phyloP scores from a whole-genome alignment of 495 filamentous ascomycete species.

The Aspergillus campestris region DNA sequence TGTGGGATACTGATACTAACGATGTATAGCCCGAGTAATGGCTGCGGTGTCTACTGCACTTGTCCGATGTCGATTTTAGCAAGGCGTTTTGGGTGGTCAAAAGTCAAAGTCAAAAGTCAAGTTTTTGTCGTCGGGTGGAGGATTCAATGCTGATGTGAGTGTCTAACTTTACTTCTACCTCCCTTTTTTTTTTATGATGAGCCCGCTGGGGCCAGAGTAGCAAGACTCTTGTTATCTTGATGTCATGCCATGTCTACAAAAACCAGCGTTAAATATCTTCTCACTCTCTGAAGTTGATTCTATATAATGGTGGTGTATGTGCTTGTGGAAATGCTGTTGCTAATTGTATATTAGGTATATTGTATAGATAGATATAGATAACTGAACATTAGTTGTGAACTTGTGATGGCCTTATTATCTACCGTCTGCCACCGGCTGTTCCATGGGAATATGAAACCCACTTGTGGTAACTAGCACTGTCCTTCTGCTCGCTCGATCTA shows the following conservation, averaged over 20 bases:
- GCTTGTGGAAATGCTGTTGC: slow-evolving; percentile 1
- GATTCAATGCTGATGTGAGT: slow-evolving; percentile 7
- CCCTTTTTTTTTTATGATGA: slow-evolving; percentile 32
- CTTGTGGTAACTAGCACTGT: too few species aligned
- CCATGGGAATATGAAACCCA: too few species aligned
- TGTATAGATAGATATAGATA: too few species aligned
- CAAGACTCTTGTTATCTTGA: slow-evolving; percentile 24
- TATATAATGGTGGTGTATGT: not conserved
- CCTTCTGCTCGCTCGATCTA: too few species aligned
- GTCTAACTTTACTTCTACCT: slow-evolving; percentile 1
- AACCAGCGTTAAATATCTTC: slow-evolving; percentile 47
- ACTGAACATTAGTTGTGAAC: not conserved
- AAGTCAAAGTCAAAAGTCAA: slow-evolving; percentile 9
- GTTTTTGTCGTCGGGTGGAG: not conserved
- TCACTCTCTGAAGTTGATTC: slow-evolving; percentile 33
- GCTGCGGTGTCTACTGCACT: not conserved
- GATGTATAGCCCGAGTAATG: slow-evolving; percentile 36
- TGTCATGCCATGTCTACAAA: slow-evolving; percentile 43
- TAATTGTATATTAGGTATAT: not conserved
- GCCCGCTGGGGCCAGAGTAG: slow-evolving; percentile 51
- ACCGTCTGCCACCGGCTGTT: too few species aligned
- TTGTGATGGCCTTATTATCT: not conserved
- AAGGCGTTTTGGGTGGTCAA: slow-evolving; percentile 17
- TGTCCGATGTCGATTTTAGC: slow-evolving; percentile 12
- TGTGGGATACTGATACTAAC: slow-evolving; percentile 9